Conservation (phyloP, 1,284 basidiomycete genomes). For the Cerioporus squamosus region DNA sequence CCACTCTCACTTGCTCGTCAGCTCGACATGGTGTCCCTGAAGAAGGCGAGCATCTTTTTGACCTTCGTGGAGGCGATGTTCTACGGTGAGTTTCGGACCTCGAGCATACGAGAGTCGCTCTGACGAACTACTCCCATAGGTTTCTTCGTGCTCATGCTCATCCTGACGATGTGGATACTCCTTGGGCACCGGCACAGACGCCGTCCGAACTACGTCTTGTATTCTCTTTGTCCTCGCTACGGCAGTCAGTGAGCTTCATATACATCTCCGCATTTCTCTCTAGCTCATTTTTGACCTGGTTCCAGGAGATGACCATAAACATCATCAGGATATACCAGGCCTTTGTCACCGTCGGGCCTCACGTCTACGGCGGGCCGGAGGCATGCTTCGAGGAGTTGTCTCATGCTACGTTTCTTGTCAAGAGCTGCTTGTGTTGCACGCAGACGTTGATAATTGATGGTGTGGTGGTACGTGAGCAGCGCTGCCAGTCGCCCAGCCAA, state of each 20-base stretch:
- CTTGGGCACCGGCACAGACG: slow-evolving; percentile 17
- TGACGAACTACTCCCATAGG: slow-evolving; percentile 15
- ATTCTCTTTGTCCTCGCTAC: slow-evolving; percentile 28
- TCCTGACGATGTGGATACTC: slow-evolving; percentile 29
- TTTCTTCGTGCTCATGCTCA: slow-evolving; percentile 28
- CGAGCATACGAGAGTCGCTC: not conserved
- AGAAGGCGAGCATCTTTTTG: slow-evolving; percentile 22
- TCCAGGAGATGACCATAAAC: slow-evolving; percentile 28
- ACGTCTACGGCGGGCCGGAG: slow-evolving; percentile 12
- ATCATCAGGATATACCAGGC: slow-evolving; percentile 24
- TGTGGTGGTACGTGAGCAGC: slow-evolving; percentile 31
- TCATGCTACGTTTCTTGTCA: slow-evolving; percentile 28
- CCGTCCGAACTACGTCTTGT: slow-evolving; percentile 15
- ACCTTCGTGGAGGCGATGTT: slow-evolving; percentile 27
- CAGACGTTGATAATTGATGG: slow-evolving; percentile 40
- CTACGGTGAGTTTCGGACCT: slow-evolving; percentile 21
- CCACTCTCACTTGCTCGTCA: not conserved
- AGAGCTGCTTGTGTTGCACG: slow-evolving; percentile 34
- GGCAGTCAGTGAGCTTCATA: slow-evolving; percentile 15
- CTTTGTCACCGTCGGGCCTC: slow-evolving; percentile 15
- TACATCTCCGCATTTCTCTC: not conserved
- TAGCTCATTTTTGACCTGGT: not conserved
- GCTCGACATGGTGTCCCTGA: slow-evolving; percentile 4
- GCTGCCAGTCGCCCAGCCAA: too few relatives aligned
- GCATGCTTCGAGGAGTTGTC: slow-evolving; percentile 31